Percentiles rank a stretch among this genome's conserved stretches.
Conservation (phyloP, 2,329 filamentous ascomycete genomes). For the Aspergillus puulaauensis region DNA sequence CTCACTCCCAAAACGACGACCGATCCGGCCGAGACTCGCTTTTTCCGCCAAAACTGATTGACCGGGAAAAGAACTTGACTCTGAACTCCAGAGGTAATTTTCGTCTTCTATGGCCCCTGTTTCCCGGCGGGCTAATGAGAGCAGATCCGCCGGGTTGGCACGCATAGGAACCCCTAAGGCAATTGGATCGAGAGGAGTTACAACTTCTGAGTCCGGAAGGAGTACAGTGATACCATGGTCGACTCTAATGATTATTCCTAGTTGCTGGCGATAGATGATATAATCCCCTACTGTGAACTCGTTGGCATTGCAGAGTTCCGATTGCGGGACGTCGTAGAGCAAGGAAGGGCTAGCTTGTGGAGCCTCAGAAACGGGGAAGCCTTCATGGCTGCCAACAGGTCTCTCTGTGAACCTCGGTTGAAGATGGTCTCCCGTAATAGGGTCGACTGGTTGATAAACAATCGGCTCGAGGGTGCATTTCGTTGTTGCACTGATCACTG, state of each 20-base stretch:
- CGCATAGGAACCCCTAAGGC: slow-evolving; percentile 43
- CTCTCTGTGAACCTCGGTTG: slow-evolving; percentile 21
- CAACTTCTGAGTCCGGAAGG: slow-evolving; percentile 54
- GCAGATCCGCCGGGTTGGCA: slow-evolving; percentile 20
- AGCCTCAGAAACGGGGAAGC: not conserved
- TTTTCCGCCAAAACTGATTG: slow-evolving; percentile 54
- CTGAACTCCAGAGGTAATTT: slow-evolving; percentile 10
- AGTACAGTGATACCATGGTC: slow-evolving; percentile 52
- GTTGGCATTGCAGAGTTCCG: slow-evolving; percentile 48
- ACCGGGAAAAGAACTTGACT: slow-evolving; percentile 20
- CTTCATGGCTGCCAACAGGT: not conserved
- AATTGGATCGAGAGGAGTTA: slow-evolving; percentile 50
- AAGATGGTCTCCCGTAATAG: slow-evolving; percentile 22
- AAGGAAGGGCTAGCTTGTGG: slow-evolving; percentile 17
- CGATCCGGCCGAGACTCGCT: slow-evolving; percentile 51
- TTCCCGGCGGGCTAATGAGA: slow-evolving; percentile 7
- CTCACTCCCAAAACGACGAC: slow-evolving; percentile 54
- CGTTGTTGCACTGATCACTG: slow-evolving; percentile 50
- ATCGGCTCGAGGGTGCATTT: slow-evolving; percentile 46
- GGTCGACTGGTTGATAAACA: slow-evolving; percentile 21
- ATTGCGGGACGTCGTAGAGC: slow-evolving; percentile 42
- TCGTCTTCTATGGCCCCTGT: not conserved
- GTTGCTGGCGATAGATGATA: slow-evolving; percentile 56
- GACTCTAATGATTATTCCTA: slow-evolving; percentile 54
- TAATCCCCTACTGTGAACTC: slow-evolving; percentile 52